Evolutionary conservation across 352 stramenopile species (phyloP).

Genomic region (Globisporangium ultimum): DNA sequence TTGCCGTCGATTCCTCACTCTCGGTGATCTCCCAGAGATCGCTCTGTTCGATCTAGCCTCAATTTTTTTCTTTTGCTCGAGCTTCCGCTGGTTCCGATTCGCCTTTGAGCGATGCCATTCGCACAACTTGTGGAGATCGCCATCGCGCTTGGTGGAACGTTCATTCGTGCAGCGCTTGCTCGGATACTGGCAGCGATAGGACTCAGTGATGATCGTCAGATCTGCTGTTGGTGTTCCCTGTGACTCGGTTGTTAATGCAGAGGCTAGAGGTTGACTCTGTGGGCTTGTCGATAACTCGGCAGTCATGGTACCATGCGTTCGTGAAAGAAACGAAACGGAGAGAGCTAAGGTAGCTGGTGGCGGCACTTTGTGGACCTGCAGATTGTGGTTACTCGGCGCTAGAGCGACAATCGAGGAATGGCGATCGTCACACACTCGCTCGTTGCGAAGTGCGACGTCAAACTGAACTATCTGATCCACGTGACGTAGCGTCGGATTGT

Average conservation of each 20-base stretch:
- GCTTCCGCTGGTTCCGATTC: constrained; percentile 38
- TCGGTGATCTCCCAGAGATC: neutral
- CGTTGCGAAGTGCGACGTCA: too few relatives aligned
- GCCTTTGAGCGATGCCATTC: constrained; percentile 30
- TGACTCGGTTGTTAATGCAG: neutral
- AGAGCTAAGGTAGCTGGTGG: too few relatives aligned
- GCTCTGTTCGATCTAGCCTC: constrained; percentile 3
- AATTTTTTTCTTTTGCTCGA: constrained; percentile 25
- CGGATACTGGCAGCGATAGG: constrained; percentile 21
- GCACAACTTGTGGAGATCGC: constrained; percentile 33
- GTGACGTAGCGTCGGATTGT: too few relatives aligned
- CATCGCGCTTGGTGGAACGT: constrained; percentile 26
- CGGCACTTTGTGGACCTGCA: too few relatives aligned
- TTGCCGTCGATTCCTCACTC: constrained; percentile 6
- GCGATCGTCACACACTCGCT: too few relatives aligned
- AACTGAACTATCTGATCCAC: too few relatives aligned
- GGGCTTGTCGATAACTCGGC: too few relatives aligned
- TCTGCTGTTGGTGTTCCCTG: constrained; percentile 3
- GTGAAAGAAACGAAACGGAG: too few relatives aligned
- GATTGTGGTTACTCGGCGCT: too few relatives aligned
- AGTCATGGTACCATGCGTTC: too few relatives aligned
- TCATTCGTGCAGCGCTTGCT: constrained; percentile 23
- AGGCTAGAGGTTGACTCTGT: too few relatives aligned
- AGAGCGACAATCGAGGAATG: too few relatives aligned
- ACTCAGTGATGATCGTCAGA: constrained; percentile 17